A percentile compares a stretch with the other conserved stretches of the same genome.
These are phyloP conservation scores for Xylaria flabelliformis DNA, from an alignment of 495 filamentous ascomycete genomes.

Conservation along the genomic window DNA sequence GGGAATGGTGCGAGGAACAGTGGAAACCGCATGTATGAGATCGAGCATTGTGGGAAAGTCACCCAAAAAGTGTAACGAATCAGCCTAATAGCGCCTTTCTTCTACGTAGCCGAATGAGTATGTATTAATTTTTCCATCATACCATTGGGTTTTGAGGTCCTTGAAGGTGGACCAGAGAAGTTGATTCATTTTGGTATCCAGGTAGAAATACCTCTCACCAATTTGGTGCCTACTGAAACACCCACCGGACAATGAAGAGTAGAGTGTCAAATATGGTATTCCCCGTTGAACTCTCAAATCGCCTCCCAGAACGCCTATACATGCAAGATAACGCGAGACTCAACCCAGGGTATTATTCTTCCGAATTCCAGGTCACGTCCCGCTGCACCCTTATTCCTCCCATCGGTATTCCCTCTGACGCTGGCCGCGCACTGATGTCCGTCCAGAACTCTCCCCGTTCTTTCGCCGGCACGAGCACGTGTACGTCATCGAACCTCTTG, in stretches of 20 bases:
- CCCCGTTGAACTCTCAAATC: neutral
- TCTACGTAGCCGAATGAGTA: neutral
- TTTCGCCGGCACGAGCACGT: slow-evolving; percentile 21
- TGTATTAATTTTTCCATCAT: neutral
- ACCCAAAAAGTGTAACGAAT: neutral
- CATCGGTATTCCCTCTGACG: slow-evolving; percentile 6
- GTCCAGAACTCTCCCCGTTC: slow-evolving; percentile 25
- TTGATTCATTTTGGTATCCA: neutral
- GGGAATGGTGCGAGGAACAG: slow-evolving; percentile 45
- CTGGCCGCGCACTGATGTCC: slow-evolving; percentile 26
- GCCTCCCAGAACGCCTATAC: neutral
- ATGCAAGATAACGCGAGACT: slow-evolving; percentile 16
- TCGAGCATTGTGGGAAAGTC: neutral
- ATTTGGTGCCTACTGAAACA: neutral
- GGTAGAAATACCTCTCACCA: neutral
- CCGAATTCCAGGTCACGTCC: slow-evolving; percentile 25
- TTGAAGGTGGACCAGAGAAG: neutral
- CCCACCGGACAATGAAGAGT: neutral
- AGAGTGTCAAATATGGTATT: slow-evolving; percentile 2
- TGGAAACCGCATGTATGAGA: slow-evolving; percentile 28
- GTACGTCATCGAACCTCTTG: slow-evolving; percentile 18
- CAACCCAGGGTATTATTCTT: slow-evolving; percentile 10
- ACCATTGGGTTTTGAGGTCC: neutral
- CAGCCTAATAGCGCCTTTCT: neutral
- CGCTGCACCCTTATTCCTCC: slow-evolving; percentile 25